Percentiles rank a stretch among this genome's conserved stretches.
Evolutionary conservation across 768 basidiomycete genomes (phyloP).

Genomic region (Strobilomyces echinocephalus): DNA sequence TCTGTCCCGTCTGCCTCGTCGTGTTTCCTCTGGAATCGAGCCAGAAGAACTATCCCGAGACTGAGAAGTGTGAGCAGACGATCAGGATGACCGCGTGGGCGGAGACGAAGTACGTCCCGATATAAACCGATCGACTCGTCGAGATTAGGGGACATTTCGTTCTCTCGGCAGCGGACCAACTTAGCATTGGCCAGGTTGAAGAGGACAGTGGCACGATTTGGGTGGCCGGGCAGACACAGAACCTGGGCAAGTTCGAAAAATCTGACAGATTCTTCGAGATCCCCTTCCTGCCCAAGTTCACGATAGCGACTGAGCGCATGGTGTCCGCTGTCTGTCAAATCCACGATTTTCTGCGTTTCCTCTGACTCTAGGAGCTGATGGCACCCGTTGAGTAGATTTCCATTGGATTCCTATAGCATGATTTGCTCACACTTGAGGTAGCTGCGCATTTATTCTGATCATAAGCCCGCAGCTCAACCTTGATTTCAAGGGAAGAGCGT

Average conservation of each 20-base stretch:
- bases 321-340: not conserved
- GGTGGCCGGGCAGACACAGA: not conserved
- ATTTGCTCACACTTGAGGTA: too few relatives aligned
- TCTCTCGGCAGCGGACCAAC: not conserved
- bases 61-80: not conserved
- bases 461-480: too few relatives aligned
- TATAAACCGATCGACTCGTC: not conserved
- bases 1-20: constrained; percentile 4
- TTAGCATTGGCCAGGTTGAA: constrained; percentile 7
- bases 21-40: constrained; percentile 5
- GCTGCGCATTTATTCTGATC: too few relatives aligned
- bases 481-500: too few relatives aligned
- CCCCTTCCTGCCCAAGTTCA: not conserved
- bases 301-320: constrained; percentile 1
- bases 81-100: constrained; percentile 3
- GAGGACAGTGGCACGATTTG: constrained; percentile 7
- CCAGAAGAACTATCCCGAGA: constrained; percentile 1
- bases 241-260: constrained; percentile 10
- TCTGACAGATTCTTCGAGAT: constrained; percentile 21
- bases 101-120: not conserved
- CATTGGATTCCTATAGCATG: too few relatives aligned
- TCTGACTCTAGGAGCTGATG: too few relatives aligned
- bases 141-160: not conserved
- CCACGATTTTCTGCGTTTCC: too few relatives aligned
- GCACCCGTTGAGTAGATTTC: too few relatives aligned